Evolutionary conservation across 768 basidiomycete species (phyloP).

Genomic region (Serendipita sp.): DNA sequence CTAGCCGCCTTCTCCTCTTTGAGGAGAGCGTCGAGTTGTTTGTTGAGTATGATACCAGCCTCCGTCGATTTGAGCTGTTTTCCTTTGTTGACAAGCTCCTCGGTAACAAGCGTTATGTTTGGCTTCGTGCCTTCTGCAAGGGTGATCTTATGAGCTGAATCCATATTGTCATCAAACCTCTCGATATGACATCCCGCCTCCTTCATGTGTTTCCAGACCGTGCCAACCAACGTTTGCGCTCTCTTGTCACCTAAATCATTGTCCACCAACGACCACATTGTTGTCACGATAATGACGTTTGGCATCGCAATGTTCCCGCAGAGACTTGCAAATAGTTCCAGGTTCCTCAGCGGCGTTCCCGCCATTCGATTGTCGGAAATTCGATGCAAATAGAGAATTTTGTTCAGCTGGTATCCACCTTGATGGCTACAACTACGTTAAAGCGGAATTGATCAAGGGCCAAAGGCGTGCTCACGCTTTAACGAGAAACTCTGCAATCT

Average conservation of each 20-base stretch:
- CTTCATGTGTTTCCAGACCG: neutral
- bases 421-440: neutral
- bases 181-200: neutral
- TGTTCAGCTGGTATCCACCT: neutral
- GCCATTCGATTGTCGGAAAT: conserved; percentile 1
- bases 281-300: neutral
- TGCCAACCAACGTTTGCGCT: neutral
- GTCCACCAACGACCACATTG: neutral
- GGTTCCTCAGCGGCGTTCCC: neutral
- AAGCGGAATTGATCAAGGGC: neutral
- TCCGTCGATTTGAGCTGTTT: neutral
- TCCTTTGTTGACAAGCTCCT: neutral
- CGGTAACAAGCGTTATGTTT: neutral
- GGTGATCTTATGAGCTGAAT: neutral
- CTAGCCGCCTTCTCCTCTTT: neutral
- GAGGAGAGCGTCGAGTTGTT: neutral
- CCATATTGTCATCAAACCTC: neutral
- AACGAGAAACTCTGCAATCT: conserved; percentile 8
- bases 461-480: neutral
- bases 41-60: neutral
- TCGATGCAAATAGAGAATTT: neutral
- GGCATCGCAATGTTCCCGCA: neutral
- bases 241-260: neutral
- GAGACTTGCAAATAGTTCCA: neutral
- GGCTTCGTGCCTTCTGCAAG: neutral